Evolutionary conservation across 306 rosid species (phyloP).

Genomic region (Ammopiptanthus mongolicus): DNA sequence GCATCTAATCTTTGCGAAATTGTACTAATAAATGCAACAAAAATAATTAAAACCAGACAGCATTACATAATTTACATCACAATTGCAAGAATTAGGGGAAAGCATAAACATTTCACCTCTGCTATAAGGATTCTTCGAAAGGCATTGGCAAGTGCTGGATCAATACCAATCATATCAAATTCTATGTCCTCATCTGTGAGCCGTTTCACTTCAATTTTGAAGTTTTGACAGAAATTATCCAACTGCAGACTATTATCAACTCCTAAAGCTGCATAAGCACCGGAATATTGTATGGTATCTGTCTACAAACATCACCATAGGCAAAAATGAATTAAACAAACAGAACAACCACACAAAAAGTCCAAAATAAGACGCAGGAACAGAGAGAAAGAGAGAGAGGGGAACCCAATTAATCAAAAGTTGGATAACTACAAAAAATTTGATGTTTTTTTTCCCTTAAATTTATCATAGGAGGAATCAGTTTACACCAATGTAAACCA

Average conservation of each 20-base stretch:
- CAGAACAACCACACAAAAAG: not conserved
- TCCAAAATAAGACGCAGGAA: too few relatives aligned
- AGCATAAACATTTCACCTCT: constrained; percentile 51
- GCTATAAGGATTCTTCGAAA: constrained; percentile 90
- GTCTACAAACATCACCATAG: constrained; percentile 53
- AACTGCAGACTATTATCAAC: constrained; percentile 64
- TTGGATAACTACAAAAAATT: not conserved
- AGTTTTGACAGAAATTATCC: constrained; percentile 61
- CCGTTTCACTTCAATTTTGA: constrained; percentile 67
- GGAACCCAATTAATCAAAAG: not conserved
- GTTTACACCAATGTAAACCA: too few relatives aligned
- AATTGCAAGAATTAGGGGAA: not conserved
- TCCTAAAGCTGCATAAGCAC: constrained; percentile 68
- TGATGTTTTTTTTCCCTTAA: not conserved
- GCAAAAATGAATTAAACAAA: constrained; percentile 1
- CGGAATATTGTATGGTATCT: constrained; percentile 76
- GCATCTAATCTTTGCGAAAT: not conserved
- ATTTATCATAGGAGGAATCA: too few relatives aligned
- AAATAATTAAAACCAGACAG: not conserved
- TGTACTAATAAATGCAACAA: not conserved
- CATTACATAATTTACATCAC: not conserved
- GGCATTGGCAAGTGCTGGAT: constrained; percentile 89
- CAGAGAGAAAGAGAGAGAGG: too few relatives aligned
- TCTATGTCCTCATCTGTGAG: constrained; percentile 58
- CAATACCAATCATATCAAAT: constrained; percentile 95